These are phyloP conservation scores for Nakazawaea molendinolei DNA, from an alignment of 805 yeast species.

Conservation along the genomic window DNA sequence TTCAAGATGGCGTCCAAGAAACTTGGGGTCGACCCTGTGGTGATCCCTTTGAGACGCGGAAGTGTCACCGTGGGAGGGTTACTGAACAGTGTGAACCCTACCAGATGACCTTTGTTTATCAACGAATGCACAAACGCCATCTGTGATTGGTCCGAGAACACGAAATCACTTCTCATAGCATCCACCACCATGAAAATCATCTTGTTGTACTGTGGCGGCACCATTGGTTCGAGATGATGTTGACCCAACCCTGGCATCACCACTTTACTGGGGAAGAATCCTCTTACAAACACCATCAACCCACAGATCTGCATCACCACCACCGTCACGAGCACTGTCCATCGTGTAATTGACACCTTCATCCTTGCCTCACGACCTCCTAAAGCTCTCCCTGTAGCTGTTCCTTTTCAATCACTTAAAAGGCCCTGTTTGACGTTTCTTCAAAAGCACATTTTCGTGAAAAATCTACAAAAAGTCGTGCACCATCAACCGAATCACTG, in stretches of 20 bases:
- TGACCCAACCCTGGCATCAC: conserved; percentile 56
- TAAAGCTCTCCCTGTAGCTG: too few species aligned
- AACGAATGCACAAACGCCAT: conserved; percentile 65
- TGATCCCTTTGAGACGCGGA: conserved; percentile 87
- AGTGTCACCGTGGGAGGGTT: conserved; percentile 96
- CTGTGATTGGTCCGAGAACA: conserved; percentile 57
- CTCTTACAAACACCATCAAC: conserved; percentile 59
- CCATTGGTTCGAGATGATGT: conserved; percentile 22
- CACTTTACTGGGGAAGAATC: conserved; percentile 89
- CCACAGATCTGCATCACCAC: conserved; percentile 41
- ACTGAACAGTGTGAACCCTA: conserved; percentile 87
- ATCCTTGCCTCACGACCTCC: too few species aligned
- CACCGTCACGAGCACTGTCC: conserved; percentile 16
- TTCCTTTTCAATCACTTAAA: too few species aligned
- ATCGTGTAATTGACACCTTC: conserved; percentile 14
- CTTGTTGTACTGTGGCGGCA: conserved; percentile 43
- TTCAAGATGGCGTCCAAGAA: conserved; percentile 91
- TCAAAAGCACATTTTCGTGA: too few species aligned
- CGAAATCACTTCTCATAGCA: conserved; percentile 85
- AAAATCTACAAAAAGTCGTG: too few species aligned
- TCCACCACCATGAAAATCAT: conserved; percentile 83
- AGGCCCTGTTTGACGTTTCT: too few species aligned
- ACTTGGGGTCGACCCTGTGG: conserved; percentile 92
- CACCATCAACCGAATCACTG: too few species aligned
- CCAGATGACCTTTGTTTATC: conserved; percentile 58